Evolutionary conservation across 208 protist genomes (phyloP).

Genomic region (Trypanosoma congolense): DNA sequence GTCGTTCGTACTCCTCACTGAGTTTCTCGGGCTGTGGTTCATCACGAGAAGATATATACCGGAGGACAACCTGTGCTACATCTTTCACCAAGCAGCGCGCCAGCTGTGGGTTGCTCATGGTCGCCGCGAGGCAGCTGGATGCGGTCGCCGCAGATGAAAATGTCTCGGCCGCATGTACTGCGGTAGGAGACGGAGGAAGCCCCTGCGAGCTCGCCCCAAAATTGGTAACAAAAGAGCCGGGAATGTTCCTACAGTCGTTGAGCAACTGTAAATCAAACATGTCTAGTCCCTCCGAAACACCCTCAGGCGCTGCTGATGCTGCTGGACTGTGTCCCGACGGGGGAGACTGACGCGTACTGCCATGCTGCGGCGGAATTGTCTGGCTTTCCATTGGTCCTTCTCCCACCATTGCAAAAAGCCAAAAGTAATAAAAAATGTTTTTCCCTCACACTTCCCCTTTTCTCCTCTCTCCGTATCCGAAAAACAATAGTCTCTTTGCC

Average conservation of each 20-base stretch:
- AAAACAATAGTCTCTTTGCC: too few species aligned
- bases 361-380: slow-evolving; percentile 7
- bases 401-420: not conserved
- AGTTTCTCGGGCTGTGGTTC: slow-evolving; percentile 24
- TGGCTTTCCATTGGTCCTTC: slow-evolving; percentile 10
- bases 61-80: slow-evolving; percentile 18
- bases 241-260: slow-evolving; percentile 21
- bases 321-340: slow-evolving; percentile 2
- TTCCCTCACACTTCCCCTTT: not conserved
- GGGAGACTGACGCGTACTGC: slow-evolving; percentile 17
- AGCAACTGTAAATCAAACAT: slow-evolving; percentile 25
- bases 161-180: slow-evolving; percentile 5
- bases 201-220: slow-evolving; percentile 2
- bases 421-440: slow-evolving; percentile 1
- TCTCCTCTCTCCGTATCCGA: slow-evolving; percentile 1
- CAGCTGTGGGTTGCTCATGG: slow-evolving; percentile 23
- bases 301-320: not conserved
- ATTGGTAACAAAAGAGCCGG: slow-evolving; percentile 7
- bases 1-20: slow-evolving; percentile 18
- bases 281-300: slow-evolving; percentile 22
- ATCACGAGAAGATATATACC: slow-evolving; percentile 13
- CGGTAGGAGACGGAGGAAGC: slow-evolving; percentile 14
- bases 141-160: slow-evolving; percentile 24
- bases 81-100: slow-evolving; percentile 20
- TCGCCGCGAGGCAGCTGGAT: slow-evolving; percentile 3